These are phyloP conservation scores for Stylosanthes scabra DNA, from an alignment of 331 rosid genomes.

Conservation along the genomic window DNA sequence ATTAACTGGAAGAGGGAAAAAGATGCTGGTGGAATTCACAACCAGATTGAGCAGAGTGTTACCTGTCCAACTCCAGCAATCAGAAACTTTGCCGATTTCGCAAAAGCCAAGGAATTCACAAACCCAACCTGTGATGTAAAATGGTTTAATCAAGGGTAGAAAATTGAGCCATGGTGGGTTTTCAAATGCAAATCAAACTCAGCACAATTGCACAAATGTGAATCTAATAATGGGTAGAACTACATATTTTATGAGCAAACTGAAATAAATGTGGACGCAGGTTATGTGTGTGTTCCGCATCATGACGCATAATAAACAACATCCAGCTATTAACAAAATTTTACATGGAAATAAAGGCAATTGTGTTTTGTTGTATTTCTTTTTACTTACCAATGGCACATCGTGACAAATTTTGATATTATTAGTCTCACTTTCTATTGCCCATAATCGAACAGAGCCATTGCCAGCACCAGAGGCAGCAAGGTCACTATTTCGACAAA, in stretches of 20 bases:
- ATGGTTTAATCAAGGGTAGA: constrained; percentile 21
- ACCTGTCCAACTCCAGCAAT: constrained; percentile 98
- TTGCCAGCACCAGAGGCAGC: constrained; percentile 96
- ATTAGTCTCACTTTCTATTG: constrained; percentile 68
- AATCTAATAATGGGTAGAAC: constrained; percentile 17
- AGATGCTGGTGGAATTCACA: neutral
- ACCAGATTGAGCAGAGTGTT: constrained; percentile 1
- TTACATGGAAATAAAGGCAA: neutral
- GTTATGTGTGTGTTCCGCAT: neutral
- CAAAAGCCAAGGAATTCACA: constrained; percentile 89
- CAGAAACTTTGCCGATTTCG: constrained; percentile 78
- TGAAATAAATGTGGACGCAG: neutral
- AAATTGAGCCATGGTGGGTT: neutral
- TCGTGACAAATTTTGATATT: constrained; percentile 58
- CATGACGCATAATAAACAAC: neutral
- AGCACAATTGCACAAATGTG: neutral
- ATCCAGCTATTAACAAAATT: constrained; percentile 16
- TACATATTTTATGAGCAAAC: neutral
- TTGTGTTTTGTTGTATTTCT: constrained; percentile 17
- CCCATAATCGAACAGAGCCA: constrained; percentile 85
- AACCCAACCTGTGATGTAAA: constrained; percentile 73
- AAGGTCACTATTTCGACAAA: constrained; percentile 89
- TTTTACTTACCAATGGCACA: constrained; percentile 80
- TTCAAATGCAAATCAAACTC: constrained; percentile 17
- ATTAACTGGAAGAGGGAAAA: neutral